Evolutionary conservation across 345 rosid species (phyloP).

Genomic region (Rhodomyrtus tomentosa): DNA sequence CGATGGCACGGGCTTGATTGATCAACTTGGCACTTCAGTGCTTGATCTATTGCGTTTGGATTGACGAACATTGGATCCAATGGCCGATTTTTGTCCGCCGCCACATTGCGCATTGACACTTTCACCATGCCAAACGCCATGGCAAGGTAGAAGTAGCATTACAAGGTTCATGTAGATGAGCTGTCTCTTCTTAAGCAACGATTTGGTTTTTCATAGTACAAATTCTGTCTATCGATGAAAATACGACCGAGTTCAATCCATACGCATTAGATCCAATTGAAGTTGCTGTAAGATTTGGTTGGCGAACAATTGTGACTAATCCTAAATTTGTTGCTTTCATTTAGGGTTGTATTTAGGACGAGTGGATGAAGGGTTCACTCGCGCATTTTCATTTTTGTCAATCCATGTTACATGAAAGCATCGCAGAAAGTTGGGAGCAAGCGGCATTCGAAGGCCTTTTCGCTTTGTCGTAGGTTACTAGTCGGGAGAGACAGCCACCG

Average conservation of each 20-base stretch:
- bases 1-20: neutral
- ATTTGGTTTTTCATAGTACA: too few relatives aligned
- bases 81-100: neutral
- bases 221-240: too few relatives aligned
- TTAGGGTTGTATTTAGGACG: neutral
- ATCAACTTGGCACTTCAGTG: neutral
- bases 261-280: neutral
- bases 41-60: neutral
- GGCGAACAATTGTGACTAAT: neutral
- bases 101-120: neutral
- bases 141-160: neutral
- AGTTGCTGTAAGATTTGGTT: neutral
- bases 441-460: neutral
- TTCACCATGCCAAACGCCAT: neutral
- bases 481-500: neutral
- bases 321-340: neutral
- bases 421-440: neutral
- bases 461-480: neutral
- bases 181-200: neutral
- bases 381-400: neutral
- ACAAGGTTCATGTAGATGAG: neutral
- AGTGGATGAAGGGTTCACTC: neutral
- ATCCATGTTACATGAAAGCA: neutral
- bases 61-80: neutral
- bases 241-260: too few relatives aligned